Conservation (phyloP, 164 flowering plant species). For the Stephania japonica region DNA sequence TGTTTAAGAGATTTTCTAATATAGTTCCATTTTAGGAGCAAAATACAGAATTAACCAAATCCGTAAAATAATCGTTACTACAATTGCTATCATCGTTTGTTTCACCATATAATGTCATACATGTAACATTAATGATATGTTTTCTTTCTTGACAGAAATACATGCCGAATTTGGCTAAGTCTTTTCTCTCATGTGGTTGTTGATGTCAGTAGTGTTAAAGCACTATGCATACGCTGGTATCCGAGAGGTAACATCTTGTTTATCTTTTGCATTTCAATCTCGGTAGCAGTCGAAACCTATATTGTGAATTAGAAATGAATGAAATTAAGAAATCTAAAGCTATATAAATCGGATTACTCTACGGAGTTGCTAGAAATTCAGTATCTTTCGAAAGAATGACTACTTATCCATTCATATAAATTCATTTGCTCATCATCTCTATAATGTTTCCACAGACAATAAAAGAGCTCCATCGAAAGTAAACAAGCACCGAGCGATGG, state of each 20-base stretch:
- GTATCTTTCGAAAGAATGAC: not conserved
- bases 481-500: slow-evolving; percentile 87
- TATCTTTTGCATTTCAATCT: slow-evolving; percentile 1
- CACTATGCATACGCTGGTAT: slow-evolving; percentile 86
- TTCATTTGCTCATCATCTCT: not conserved
- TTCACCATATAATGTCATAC: too few relatives aligned
- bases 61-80: not conserved
- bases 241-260: slow-evolving; percentile 53
- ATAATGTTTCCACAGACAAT: slow-evolving; percentile 35
- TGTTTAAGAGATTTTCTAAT: not conserved
- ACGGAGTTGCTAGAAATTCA: too few relatives aligned
- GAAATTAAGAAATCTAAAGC: not conserved
- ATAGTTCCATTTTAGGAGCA: not conserved
- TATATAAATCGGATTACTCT: too few relatives aligned
- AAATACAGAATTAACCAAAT: too few relatives aligned
- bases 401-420: not conserved
- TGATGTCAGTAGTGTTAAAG: slow-evolving; percentile 89
- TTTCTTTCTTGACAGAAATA: slow-evolving; percentile 54
- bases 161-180: slow-evolving; percentile 84
- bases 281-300: not conserved
- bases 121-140: too few relatives aligned
- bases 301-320: not conserved
- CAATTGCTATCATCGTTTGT: not conserved
- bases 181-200: slow-evolving; percentile 77
- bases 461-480: slow-evolving; percentile 68